These are phyloP conservation scores for Cordyceps pruinosa DNA, from an alignment of 2,329 filamentous ascomycete species.

Conservation along the genomic window DNA sequence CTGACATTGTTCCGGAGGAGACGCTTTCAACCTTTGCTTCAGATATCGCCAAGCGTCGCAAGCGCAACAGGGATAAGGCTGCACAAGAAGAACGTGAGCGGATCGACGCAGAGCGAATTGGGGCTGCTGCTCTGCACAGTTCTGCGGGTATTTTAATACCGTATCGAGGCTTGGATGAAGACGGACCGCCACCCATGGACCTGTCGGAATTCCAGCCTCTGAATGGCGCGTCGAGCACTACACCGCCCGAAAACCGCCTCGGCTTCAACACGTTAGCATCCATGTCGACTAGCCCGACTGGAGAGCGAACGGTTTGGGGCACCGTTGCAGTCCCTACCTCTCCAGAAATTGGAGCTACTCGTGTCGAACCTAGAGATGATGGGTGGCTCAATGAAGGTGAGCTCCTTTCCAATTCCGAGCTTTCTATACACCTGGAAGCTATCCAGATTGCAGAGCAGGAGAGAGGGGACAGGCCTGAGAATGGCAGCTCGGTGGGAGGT, in stretches of 20 bases:
- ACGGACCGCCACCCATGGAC: conserved; percentile 35
- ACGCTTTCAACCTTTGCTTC: conserved; percentile 67
- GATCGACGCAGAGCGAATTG: conserved; percentile 71
- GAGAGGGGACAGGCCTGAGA: conserved; percentile 9
- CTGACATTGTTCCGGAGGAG: conserved; percentile 71
- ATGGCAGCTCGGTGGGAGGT: conserved; percentile 23
- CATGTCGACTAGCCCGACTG: conserved; percentile 73
- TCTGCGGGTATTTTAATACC: conserved; percentile 32
- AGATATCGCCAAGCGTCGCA: conserved; percentile 70
- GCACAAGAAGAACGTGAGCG: conserved; percentile 80
- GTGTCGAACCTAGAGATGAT: conserved; percentile 48
- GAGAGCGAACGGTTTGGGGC: conserved; percentile 84
- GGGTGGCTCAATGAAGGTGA: conserved; percentile 83
- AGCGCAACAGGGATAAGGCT: conserved; percentile 75
- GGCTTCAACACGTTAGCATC: conserved; percentile 65
- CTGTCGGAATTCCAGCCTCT: conserved; percentile 61
- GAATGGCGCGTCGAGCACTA: conserved; percentile 40
- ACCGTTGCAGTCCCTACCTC: conserved; percentile 61
- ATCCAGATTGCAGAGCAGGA: conserved; percentile 34
- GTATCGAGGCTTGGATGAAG: conserved; percentile 33
- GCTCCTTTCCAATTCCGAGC: conserved; percentile 56
- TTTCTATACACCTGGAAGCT: conserved; percentile 53
- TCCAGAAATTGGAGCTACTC: conserved; percentile 42
- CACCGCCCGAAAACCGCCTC: conserved; percentile 49
- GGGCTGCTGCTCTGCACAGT: conserved; percentile 61